These are phyloP conservation scores for Ceratocystis diversiconidia DNA, from an alignment of 2,329 filamentous ascomycete genomes.

Conservation along the genomic window DNA sequence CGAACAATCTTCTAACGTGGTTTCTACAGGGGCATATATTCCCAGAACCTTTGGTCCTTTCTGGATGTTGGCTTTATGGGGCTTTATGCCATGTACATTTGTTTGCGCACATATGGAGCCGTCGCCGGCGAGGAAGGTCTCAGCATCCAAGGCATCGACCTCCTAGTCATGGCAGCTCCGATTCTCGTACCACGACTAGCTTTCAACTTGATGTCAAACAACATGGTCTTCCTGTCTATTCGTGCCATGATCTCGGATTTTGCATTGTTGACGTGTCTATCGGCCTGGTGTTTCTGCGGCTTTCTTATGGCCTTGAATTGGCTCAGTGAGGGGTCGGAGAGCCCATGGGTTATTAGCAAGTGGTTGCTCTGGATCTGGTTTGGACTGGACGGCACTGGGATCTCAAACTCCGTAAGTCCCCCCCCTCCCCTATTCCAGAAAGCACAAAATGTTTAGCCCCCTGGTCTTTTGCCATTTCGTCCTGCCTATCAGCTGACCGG, in stretches of 20 bases:
- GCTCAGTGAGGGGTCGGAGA: conserved; percentile 52
- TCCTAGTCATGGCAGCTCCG: conserved; percentile 62
- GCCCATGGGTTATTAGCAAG: conserved; percentile 47
- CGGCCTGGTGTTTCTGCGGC: conserved; percentile 70
- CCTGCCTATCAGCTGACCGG: conserved; percentile 23
- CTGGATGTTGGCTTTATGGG: conserved; percentile 64
- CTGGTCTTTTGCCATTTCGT: not conserved
- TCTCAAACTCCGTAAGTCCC: conserved; percentile 37
- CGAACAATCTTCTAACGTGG: not conserved
- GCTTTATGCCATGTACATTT: conserved; percentile 56
- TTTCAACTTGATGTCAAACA: conserved; percentile 71
- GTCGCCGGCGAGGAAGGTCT: conserved; percentile 33
- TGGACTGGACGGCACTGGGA: conserved; percentile 59
- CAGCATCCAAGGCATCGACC: conserved; percentile 57
- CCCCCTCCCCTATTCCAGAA: not conserved
- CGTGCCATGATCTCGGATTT: conserved; percentile 80
- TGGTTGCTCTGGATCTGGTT: conserved; percentile 96
- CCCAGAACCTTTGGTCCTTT: conserved; percentile 80
- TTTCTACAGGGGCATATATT: conserved; percentile 55
- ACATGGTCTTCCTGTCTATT: conserved; percentile 68
- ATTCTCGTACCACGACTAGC: conserved; percentile 65
- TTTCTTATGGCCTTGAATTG: conserved; percentile 68
- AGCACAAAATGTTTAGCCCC: not conserved
- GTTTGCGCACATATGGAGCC: conserved; percentile 52
- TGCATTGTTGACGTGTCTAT: conserved; percentile 58